Percentiles rank a stretch among this genome's conserved stretches.
These are phyloP conservation scores for Cladosporium sp. DNA, from an alignment of 2,329 filamentous ascomycete genomes.

Conservation along the genomic window DNA sequence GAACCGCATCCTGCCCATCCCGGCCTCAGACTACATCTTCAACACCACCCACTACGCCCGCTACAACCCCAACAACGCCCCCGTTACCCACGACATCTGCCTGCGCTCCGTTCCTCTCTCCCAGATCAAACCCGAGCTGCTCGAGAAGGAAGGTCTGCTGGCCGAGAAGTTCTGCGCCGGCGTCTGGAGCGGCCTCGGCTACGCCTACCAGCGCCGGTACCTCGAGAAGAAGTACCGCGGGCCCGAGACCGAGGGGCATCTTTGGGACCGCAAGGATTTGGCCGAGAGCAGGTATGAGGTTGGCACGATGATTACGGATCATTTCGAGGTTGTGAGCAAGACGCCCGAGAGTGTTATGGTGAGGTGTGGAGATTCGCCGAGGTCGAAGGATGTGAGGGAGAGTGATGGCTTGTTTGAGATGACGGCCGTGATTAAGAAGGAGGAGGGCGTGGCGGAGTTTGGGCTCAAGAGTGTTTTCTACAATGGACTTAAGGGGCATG, in stretches of 20 bases:
- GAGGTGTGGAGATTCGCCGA: slow-evolving; percentile 67
- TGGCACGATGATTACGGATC: slow-evolving; percentile 67
- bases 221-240: slow-evolving; percentile 61
- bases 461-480: slow-evolving; percentile 67
- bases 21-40: slow-evolving; percentile 65
- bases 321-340: slow-evolving; percentile 71
- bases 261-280: slow-evolving; percentile 63
- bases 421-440: slow-evolving; percentile 60
- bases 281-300: slow-evolving; percentile 59
- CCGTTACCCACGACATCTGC: slow-evolving; percentile 65
- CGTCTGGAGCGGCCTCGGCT: slow-evolving; percentile 62
- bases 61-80: slow-evolving; percentile 65
- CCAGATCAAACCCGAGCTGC: slow-evolving; percentile 65
- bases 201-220: slow-evolving; percentile 59
- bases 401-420: slow-evolving; percentile 70
- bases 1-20: slow-evolving; percentile 60
- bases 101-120: slow-evolving; percentile 63
- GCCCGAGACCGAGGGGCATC: slow-evolving; percentile 59
- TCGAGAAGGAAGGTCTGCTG: slow-evolving; percentile 63
- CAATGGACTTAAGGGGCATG: slow-evolving; percentile 47
- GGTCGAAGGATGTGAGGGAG: slow-evolving; percentile 56
- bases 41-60: slow-evolving; percentile 57
- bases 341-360: slow-evolving; percentile 62
- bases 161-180: slow-evolving; percentile 68
- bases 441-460: slow-evolving; percentile 63